Evolutionary conservation across 192 early-diverging fungal genomes (phyloP).

Genomic region (Coemansia sp.): DNA sequence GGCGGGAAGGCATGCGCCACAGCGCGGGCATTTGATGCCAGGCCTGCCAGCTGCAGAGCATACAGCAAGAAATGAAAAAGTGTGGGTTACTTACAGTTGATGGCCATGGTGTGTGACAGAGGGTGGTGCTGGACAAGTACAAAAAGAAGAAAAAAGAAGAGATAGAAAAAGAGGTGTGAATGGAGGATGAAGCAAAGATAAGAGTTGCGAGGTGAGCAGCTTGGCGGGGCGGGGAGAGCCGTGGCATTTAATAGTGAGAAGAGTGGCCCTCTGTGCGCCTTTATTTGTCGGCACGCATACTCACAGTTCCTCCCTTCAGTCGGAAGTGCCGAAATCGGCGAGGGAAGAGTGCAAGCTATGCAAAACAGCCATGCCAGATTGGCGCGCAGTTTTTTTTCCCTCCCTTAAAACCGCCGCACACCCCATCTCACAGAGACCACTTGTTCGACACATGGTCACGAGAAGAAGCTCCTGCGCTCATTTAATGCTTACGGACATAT

Average conservation of each 20-base stretch:
- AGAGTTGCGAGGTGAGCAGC: background rate
- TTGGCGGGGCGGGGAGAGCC: background rate
- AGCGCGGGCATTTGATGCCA: background rate
- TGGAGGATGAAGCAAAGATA: background rate
- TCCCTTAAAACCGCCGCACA: background rate
- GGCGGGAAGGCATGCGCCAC: background rate
- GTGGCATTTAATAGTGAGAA: slow-evolving; percentile 5
- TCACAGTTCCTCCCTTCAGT: background rate
- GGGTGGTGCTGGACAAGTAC: background rate
- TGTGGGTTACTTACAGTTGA: background rate
- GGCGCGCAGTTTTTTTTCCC: slow-evolving; percentile 2
- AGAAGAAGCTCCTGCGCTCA: background rate
- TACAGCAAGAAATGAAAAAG: background rate
- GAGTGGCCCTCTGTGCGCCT: background rate
- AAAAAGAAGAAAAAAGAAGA: background rate
- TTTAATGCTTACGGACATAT: background rate
- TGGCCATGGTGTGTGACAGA: slow-evolving; percentile 4
- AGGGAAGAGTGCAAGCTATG: background rate
- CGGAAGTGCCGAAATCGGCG: background rate
- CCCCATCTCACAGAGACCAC: background rate
- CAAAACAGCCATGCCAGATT: background rate
- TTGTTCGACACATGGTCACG: background rate
- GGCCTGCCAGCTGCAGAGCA: background rate
- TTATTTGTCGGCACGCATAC: background rate
- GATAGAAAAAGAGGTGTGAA: background rate